Evolutionary conservation across 768 basidiomycete genomes (phyloP).

Genomic region (Ramaria rubella): DNA sequence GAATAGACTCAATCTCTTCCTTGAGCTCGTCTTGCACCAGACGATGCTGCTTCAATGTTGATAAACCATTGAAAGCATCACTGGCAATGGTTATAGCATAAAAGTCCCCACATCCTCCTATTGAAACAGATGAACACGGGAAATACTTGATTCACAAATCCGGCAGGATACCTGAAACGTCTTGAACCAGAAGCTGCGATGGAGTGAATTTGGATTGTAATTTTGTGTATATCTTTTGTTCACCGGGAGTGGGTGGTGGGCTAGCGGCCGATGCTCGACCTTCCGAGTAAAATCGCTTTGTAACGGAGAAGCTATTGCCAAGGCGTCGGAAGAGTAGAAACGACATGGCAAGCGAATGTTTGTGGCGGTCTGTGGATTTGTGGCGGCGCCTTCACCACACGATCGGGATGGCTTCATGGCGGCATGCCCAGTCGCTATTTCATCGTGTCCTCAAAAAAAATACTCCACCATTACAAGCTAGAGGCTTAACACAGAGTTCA

Average conservation of each 20-base stretch:
- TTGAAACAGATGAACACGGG: neutral
- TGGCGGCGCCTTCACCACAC: conserved; percentile 2
- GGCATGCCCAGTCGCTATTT: neutral
- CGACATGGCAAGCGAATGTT: neutral
- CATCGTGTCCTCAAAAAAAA: neutral
- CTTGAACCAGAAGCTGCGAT: conserved; percentile 77
- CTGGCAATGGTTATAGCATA: conserved; percentile 89
- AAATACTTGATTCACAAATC: conserved; percentile 7
- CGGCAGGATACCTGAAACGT: conserved; percentile 74
- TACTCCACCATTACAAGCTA: neutral
- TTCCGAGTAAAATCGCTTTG: conserved; percentile 1
- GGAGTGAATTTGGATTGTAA: conserved; percentile 71
- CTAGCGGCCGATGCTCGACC: conserved; percentile 8
- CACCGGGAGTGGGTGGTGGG: conserved; percentile 35
- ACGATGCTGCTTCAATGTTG: conserved; percentile 89
- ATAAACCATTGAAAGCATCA: conserved; percentile 74
- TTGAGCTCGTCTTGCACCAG: conserved; percentile 83
- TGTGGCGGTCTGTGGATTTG: neutral
- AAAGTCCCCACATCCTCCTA: conserved; percentile 96
- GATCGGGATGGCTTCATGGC: neutral
- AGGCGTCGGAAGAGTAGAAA: neutral
- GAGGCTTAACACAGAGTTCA: neutral
- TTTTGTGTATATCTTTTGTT: conserved; percentile 64
- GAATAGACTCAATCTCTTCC: conserved; percentile 83
- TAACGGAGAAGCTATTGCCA: neutral